A percentile compares a stretch with the other conserved stretches of the same genome.
Conservation (phyloP, 2,329 filamentous ascomycete species). For the Emergomyces africanus region DNA sequence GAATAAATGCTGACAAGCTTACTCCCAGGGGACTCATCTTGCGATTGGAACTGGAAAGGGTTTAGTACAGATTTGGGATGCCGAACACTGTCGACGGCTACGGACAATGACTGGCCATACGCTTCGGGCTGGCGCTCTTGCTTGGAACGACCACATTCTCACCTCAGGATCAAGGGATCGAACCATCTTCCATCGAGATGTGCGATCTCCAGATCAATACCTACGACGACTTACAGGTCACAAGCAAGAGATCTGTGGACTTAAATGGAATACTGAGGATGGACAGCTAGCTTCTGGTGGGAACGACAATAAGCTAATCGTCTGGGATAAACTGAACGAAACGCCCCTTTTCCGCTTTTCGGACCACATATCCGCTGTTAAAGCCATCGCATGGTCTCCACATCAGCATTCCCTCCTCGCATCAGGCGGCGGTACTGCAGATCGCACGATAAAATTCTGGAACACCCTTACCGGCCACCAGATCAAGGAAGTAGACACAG, state of each 20-base stretch:
- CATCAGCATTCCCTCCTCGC: constrained; percentile 91
- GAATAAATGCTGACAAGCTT: constrained; percentile 7
- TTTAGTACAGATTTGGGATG: constrained; percentile 95
- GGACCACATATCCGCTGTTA: constrained; percentile 90
- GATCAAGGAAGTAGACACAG: constrained; percentile 85
- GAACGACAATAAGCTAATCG: constrained; percentile 97
- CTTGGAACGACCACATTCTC: constrained; percentile 97
- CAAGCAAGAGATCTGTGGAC: constrained; percentile 93
- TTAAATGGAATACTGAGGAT: constrained; percentile 96
- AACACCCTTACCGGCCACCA: constrained; percentile 75
- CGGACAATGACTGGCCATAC: constrained; percentile 97
- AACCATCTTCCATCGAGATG: constrained; percentile 88
- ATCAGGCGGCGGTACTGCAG: constrained; percentile 88
- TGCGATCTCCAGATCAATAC: constrained; percentile 84
- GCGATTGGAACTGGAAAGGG: constrained; percentile 93
- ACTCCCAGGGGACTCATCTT: constrained; percentile 63
- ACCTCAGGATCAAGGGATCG: constrained; percentile 91
- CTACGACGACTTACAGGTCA: constrained; percentile 78
- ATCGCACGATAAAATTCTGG: constrained; percentile 95
- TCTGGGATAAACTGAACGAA: constrained; percentile 94
- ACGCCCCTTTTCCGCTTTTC: constrained; percentile 88
- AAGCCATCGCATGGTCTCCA: constrained; percentile 95
- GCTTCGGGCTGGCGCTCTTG: constrained; percentile 79
- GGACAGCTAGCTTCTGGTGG: constrained; percentile 89
- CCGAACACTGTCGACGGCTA: constrained; percentile 68